These are phyloP conservation scores for Sambucus nigra DNA, from an alignment of 129 eudicot genomes.

Conservation along the genomic window DNA sequence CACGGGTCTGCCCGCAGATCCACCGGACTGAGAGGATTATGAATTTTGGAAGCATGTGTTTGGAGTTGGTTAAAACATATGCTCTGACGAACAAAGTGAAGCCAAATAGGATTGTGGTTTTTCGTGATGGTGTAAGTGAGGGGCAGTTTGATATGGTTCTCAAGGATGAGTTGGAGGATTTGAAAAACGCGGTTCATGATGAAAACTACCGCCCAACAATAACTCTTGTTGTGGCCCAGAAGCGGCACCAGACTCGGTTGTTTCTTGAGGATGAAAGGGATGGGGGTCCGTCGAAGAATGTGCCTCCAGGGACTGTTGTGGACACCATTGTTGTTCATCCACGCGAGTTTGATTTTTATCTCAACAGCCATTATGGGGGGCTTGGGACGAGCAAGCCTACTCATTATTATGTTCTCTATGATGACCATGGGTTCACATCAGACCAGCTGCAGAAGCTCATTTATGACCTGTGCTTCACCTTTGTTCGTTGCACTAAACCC, in stretches of 20 bases:
- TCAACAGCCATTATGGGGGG: conserved; percentile 54
- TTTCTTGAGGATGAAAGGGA: conserved; percentile 20
- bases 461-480: conserved; percentile 59
- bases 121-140: too few relatives aligned
- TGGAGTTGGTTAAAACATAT: conserved; percentile 43
- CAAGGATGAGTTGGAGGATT: conserved; percentile 41
- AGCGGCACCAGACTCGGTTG: too few relatives aligned
- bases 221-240: too few relatives aligned
- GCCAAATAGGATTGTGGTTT: conserved; percentile 51
- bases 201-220: too few relatives aligned
- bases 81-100: conserved; percentile 25
- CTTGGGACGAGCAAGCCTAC: conserved; percentile 83
- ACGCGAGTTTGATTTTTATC: conserved; percentile 49
- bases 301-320: conserved; percentile 75
- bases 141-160: conserved; percentile 72
- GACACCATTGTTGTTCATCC: conserved; percentile 51
- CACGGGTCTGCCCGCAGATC: conserved; percentile 41
- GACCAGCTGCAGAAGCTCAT: conserved; percentile 54
- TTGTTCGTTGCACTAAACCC: conserved; percentile 70
- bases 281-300: conserved; percentile 25
- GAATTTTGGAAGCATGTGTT: conserved; percentile 55
- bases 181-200: conserved; percentile 41
- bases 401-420: conserved; percentile 58
- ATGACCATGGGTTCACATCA: conserved; percentile 42
- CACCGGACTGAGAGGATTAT: conserved; percentile 50